phyloP scores from a whole-genome alignment of 2,329 filamentous ascomycete species.

The Calonectria multiphialidica region DNA sequence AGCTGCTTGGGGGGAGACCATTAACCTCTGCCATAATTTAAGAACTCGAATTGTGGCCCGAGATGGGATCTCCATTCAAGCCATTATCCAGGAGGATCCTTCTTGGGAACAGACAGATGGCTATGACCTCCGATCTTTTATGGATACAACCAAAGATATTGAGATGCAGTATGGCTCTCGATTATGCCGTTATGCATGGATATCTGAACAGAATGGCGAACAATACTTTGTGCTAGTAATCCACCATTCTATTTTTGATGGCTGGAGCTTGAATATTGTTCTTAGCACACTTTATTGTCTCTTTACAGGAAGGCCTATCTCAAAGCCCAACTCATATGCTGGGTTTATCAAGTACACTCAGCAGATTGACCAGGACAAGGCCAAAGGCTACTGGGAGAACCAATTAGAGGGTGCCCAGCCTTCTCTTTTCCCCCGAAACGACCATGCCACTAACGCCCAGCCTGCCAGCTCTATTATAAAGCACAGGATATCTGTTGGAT shows the following conservation, averaged over 20 bases:
- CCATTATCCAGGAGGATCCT: neutral
- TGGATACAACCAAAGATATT: neutral
- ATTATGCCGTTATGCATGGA: neutral
- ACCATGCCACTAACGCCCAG: slow-evolving; percentile 52
- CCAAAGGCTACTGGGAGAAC: neutral
- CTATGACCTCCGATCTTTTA: neutral
- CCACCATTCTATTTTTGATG: slow-evolving; percentile 7
- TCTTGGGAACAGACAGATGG: neutral
- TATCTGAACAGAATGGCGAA: neutral
- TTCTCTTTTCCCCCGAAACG: slow-evolving; percentile 56
- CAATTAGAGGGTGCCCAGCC: slow-evolving; percentile 39
- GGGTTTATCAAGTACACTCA: slow-evolving; percentile 6
- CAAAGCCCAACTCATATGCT: neutral
- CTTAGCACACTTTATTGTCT: neutral
- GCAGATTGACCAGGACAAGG: neutral
- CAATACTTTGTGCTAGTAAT: neutral
- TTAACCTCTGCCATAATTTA: neutral
- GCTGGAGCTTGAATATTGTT: slow-evolving; percentile 3
- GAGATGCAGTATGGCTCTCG: slow-evolving; percentile 4
- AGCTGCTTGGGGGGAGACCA: neutral
- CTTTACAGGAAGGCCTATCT: neutral
- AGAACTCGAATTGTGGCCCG: neutral
- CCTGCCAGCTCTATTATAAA: slow-evolving; percentile 56
- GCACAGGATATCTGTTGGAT: neutral
- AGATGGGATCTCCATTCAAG: neutral